Evolutionary conservation across 2,329 filamentous ascomycete genomes (phyloP), one percentile per base, ranked within the genome.

Genomic region (Tolypocladium capitatum): DNA sequence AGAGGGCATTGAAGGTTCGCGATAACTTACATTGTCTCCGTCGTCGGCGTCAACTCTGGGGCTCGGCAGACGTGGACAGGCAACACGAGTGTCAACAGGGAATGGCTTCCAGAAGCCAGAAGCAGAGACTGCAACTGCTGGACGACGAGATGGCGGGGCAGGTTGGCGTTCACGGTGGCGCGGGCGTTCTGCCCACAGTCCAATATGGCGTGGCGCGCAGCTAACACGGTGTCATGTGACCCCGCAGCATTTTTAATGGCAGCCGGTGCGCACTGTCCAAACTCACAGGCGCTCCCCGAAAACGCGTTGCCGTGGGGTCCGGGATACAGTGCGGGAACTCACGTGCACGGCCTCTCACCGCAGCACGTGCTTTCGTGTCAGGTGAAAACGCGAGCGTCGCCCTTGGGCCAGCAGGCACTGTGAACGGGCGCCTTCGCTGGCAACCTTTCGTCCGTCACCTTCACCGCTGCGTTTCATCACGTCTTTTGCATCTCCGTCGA

Each of bases 181-280:
- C 45, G 50, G 45, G 45, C 45, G 50, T 43, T 41, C 38, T 35
- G 48, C 38, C 49, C 51, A 57, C 55, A 57, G 57, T 54, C 49
- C 49, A 47, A 38, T 46, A 24, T 32, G 38, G 40, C 44, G 52
- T 49, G 43, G 51, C 55, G 50, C 54, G 58, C 48, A 49, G 53
- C 56, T 60, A 54, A 61, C 63, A 65, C 63, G 58, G 58, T 62
- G 60, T 62, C 60, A 64, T 45, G 61, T 65, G 63, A 61, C 18
- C 16, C 0, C 4, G 31, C 7, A 7, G 11, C n/a, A 49, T 38
- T 40, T 41, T 44, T 46, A 43, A 44, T 30, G 46, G 33, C 21
- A 8, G 20, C 24, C 47, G 43, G 49, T 51, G 45, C 21, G 47
- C 55, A 59, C 58, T 55, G 54, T 54, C 10, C 2, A 1, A 2